A percentile compares a stretch with the other conserved stretches of the same genome.
phyloP scores from a whole-genome alignment of 768 basidiomycete species.

The Collybiopsis luxurians region DNA sequence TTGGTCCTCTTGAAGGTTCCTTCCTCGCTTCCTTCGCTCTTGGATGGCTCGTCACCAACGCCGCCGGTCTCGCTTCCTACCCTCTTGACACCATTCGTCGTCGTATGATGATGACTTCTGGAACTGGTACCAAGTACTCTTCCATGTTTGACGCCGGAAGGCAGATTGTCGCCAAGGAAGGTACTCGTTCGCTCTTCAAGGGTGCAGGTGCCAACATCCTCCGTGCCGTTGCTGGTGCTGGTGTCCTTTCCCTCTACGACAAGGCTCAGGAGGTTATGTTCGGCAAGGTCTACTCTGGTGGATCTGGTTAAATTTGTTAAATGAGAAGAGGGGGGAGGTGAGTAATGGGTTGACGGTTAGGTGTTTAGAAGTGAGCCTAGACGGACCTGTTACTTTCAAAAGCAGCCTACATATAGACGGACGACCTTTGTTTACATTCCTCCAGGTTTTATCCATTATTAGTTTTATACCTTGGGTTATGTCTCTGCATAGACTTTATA shows the following conservation, averaged over 20 bases:
- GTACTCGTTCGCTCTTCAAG: slow-evolving; percentile 79
- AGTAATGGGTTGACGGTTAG: too few species aligned
- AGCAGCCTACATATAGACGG: too few species aligned
- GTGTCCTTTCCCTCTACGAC: slow-evolving; percentile 99
- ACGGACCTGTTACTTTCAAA: too few species aligned
- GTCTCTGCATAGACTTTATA: too few species aligned
- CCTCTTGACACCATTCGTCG: slow-evolving; percentile 76
- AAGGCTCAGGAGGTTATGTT: slow-evolving; percentile 95
- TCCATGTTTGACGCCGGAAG: slow-evolving; percentile 75
- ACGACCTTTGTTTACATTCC: too few species aligned
- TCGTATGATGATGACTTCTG: slow-evolving; percentile 95
- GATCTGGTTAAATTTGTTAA: too few species aligned
- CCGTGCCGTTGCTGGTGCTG: slow-evolving; percentile 97
- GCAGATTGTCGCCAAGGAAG: slow-evolving; percentile 77
- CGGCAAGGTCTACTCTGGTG: slow-evolving; percentile 99
- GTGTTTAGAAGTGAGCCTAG: too few species aligned
- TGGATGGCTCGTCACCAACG: slow-evolving; percentile 85
- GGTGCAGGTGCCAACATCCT: slow-evolving; percentile 87
- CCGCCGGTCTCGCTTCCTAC: slow-evolving; percentile 80
- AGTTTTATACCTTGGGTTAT: too few species aligned
- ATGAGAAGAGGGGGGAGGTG: too few species aligned
- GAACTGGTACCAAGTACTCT: slow-evolving; percentile 73
- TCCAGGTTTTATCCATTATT: too few species aligned
- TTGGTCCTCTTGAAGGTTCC: slow-evolving; percentile 73
- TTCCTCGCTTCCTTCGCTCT: slow-evolving; percentile 81